phyloP scores from a whole-genome alignment of 1,284 basidiomycete species.

The Cryptococcus depauperatus region DNA sequence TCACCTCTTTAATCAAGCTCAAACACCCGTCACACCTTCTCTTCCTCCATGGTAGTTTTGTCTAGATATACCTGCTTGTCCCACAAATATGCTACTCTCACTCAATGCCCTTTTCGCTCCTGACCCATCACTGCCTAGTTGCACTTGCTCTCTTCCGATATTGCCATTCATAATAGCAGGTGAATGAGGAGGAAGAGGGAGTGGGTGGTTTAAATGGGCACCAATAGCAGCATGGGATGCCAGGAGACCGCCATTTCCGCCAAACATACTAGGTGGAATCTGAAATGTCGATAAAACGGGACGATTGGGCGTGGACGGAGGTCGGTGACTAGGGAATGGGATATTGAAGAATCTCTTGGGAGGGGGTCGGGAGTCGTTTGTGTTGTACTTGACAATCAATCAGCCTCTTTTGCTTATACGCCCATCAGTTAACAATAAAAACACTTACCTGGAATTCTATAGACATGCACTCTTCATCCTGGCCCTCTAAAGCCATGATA shows the following conservation, averaged over 20 bases:
- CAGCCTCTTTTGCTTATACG: neutral
- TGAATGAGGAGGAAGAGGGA: neutral
- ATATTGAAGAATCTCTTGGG: slow-evolving; percentile 21
- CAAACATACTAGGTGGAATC: neutral
- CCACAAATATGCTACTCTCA: neutral
- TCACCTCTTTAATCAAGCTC: neutral
- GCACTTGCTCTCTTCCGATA: no score
- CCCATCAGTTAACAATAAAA: neutral
- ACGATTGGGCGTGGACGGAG: slow-evolving; percentile 1
- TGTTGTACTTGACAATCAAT: slow-evolving; percentile 18
- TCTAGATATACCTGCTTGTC: neutral
- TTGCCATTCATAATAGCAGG: neutral
- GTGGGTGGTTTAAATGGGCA: neutral
- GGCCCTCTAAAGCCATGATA: slow-evolving; percentile 48
- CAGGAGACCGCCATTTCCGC: neutral
- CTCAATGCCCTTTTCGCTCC: slow-evolving; percentile 1
- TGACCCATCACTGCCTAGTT: neutral
- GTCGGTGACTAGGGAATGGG: slow-evolving; percentile 16
- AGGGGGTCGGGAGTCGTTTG: slow-evolving; percentile 17
- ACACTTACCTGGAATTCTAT: slow-evolving; percentile 72
- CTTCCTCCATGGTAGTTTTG: neutral
- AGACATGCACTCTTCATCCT: slow-evolving; percentile 66
- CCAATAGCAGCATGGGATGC: neutral
- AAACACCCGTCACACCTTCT: neutral
- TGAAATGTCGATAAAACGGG: slow-evolving; percentile 3